Evolutionary conservation across 768 basidiomycete species (phyloP), one percentile per base, ranked within the genome.

Genomic region (Serendipita vermifera): DNA sequence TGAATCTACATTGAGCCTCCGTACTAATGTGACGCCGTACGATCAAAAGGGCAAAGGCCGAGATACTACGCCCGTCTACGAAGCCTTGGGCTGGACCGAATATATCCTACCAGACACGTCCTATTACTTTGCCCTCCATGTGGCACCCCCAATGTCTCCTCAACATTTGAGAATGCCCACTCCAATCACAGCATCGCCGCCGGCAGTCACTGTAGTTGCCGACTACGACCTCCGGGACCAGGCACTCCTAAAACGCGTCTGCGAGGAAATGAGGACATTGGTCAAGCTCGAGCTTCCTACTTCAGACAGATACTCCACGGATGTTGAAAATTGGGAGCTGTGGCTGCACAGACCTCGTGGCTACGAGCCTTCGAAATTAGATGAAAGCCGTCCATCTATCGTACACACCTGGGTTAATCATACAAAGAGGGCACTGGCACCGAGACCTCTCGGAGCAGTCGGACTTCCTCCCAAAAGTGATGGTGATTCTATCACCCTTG

Each of bases 41-140:
- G 46, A 51, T n/a, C 20, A 26, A 5, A 51, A 51, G 22, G 46
- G 46, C 9, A 51, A 51, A 51, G 46, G 46, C 9, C 46, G 46
- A 4, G 46, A 22, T 43, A 22, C 46, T 9, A 9, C 46, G 6
- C 11, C 46, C 6, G 20, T 51, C 46, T 51, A 22, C 31, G 46
- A 51, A 51, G 9, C 76, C 11, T 75, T 81, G 17, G 87, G 87
- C 3, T 89, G 87, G 87, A 72, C 77, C 46, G 84, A 83, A 63
- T 79, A 85, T 64, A 72, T 76, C 20, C 77, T 90, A n/a, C 87
- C 87, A 1, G 84, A 87, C 61, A 78, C 78, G 7, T 69, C 76
- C 3, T 70, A 77, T 33, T 90, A 90, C 68, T 90, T 81, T 62
- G 75, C 77, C 39, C 31, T 51, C 22, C 46, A 51, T 29, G 22